Evolutionary conservation across 805 yeast species (phyloP), one percentile per base, ranked within the genome.

Genomic region (Candida railenensis): DNA sequence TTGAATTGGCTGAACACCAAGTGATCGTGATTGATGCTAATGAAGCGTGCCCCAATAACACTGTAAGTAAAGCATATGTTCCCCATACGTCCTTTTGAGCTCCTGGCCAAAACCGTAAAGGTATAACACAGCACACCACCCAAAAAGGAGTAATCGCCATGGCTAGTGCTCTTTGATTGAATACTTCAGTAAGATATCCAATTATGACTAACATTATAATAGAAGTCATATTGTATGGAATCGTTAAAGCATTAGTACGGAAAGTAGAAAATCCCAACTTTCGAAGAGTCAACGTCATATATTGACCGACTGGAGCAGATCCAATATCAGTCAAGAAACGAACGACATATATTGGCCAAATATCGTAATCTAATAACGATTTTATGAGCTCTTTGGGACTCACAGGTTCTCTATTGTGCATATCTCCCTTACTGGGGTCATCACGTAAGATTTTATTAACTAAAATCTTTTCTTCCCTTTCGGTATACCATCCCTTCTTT

Each of bases 1-100:
- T 78, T 9, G 87, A 74, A 54, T 83, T 83, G 21, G 78, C 61
- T 0, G 89, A 82, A 46, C 81, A 75, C 82, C 87, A 80, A 22
- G 78, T 67, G 21, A 80, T 83, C 48, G 76, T 66, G 41, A 83
- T 62, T 1, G 86, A 78, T 62, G 79, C 80, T 14, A 75, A 63
- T 37, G 73, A 71, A 0, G 82, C 78, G 32, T 71, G 66, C 21
- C 74, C 76, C 32, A 79, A 57, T 16, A 70, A 51, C 19, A 71
- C 47, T 1, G 73, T 61, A 15, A 68, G 56, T 15, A 74, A 38
- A 2, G 64, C 70, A 53, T 63, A 73, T 3, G 77, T 71, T 11
- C 71, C 71, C 79, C 79, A 75, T 7, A 58, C 51, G 39, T 71
- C 49, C 4, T 54, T 53, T 53, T 65, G 70, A 19, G 74, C 64